Evolutionary conservation across 2,329 filamentous ascomycete genomes (phyloP), one percentile per base, ranked within the genome.

Genomic region (Aspergillus costaricaensis): DNA sequence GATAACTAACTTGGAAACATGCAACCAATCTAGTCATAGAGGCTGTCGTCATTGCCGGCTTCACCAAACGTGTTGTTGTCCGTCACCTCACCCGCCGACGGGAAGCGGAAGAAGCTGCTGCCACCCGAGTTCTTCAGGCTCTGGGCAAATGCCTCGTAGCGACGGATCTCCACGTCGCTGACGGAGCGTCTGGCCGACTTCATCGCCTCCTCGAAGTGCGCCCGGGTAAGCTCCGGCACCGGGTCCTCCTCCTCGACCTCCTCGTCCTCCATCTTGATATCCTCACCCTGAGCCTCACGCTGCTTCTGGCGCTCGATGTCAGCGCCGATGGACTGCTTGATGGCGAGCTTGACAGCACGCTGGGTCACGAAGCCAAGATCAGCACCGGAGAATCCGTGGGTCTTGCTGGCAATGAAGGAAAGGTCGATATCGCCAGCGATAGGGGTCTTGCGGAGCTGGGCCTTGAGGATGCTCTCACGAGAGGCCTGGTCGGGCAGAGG

Each of bases 171-270:
- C 21, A 98, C 94, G 69, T 99, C 95, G 59, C 87, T 93, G 69
- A 99, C 95, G 27, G 95, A 98, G 76, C 91, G 88, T 78, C 95
- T 90, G 65, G 95, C 95, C 79, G 90, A 89, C 78, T 91, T 88
- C 95, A 99, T 99, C 48, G 95, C 95, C 85, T 99, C 95, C 83
- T 98, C 94, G 76, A 99, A 99, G 81, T 99, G 95, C 60, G 89
- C 90, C 81, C 91, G 95, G 71, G 95, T 98, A 61, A 99, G 88
- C 80, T 97, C 91, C 14, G 95, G 95, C 41, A 99, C 95, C 49
- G 94, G 92, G 73, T 99, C 95, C 77, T 98, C 94, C 49, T 79
- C 86, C 2, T 73, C 70, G 5, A 65, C 44, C 50, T 86, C 84
- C 38, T 76, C 73, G 50, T 91, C 90, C 67, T 91, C 90, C 87